Evolutionary conservation across 208 protist species (phyloP), one percentile per base, ranked within the genome.

Genomic region (Plasmodiophora brassicae): DNA sequence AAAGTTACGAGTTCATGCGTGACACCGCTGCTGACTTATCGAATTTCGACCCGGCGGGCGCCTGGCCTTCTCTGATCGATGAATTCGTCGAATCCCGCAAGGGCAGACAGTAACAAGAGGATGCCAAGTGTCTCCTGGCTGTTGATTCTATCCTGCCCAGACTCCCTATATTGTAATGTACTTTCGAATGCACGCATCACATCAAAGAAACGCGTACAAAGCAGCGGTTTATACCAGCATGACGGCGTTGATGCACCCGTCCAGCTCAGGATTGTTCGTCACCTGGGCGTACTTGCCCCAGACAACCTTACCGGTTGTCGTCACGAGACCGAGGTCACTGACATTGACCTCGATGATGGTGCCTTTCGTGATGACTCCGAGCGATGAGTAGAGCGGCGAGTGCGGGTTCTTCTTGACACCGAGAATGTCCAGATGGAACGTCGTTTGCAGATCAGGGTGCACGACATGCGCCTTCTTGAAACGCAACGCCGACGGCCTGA

Each of bases 311-410:
- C 99, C 99, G 0, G 94, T 95, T 10, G 96, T 96, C 0, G 99
- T 99, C 25, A 99, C 99, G 0, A 99, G 94, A 46, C 98, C 98
- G n/a, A 99, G 93, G 88, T 99, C 98, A 71, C 95, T 96, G n/a
- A 99, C 98, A 92, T 99, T 99, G 28, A 99, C 98, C 93, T 99
- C 98, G 86, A 99, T 97, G 71, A 99, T 97, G 0, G 98, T 99
- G 85, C 99, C 99, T 92, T 99, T 99, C 1, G 99, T 99, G 90
- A 99, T 99, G 53, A 99, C 97, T 65, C 98, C 98, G 0, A 99
- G 95, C n/a, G 94, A 94, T 0, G 98, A 99, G 92, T 99, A 99
- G 41, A 89, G 45, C 22, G 85, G 95, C 5, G 96, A 96, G 89
- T 98, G 96, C 45, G 98, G 98, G 93, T 99, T 99, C 94, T 99